Base-by-base conservation (phyloP, 1,284 basidiomycete species). In the Phellopilus nigrolimitatus region DNA sequence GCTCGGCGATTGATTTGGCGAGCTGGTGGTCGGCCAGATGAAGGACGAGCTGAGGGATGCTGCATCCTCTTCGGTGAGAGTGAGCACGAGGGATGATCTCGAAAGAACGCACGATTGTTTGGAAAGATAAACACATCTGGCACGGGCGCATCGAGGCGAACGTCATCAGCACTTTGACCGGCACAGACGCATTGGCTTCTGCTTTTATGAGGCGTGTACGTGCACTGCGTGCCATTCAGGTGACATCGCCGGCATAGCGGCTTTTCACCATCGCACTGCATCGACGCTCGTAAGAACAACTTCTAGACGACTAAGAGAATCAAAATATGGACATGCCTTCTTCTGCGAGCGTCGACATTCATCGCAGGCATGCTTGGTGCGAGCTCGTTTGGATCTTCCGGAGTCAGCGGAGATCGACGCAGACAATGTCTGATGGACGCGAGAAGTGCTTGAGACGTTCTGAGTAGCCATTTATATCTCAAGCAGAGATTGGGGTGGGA, bases 311-410 rank as follows among this genome's bases (percentile, higher is more conserved):
- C 28, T 9, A 12, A 27, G 15, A 22, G 22, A 24, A 8, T 12
- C 1, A 37, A 8, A 2, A 25, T 2, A 22, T 6, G 7, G 40
- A n/a, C 46, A 8, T 30, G 53, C 54, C 54, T 52, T 56, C 45
- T 56, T 56, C 50, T 56, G 54, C 12, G 54, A 56, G 15, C 54
- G 44, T 12, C 54, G 38, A 37, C 54, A 56, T 46, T 56, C 54
- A 36, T 56, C 54, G 40, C 54, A 56, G 24, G 54, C 54, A 45
- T 56, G 54, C 40, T 56, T 56, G 10, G 54, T 56, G 15, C 54
- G 43, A 7, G 54, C 45, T 1, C 53, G 53, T 33, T 56, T 56
- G 13, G 41, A n/a, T 34, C 45, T 48, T 22, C 17, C 52, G 13
- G 47, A 34, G 38, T 47, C 53, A 40, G 43, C 27, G 4, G 48